These are phyloP conservation scores for Solidago caesia DNA, from an alignment of 129 eudicot genomes.

Conservation along the genomic window DNA sequence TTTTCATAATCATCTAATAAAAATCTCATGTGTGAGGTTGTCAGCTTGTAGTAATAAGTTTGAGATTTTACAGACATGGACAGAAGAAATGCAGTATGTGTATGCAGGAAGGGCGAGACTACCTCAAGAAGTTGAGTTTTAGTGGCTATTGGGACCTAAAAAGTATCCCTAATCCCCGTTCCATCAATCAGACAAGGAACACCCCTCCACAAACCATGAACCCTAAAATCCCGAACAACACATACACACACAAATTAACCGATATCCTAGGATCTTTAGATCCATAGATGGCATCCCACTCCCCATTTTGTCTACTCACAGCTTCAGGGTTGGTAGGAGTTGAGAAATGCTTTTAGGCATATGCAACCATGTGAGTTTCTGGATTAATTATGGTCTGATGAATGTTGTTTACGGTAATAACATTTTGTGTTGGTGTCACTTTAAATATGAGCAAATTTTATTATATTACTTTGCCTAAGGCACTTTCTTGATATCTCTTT, in stretches of 20 bases:
- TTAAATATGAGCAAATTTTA: background rate
- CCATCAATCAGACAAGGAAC: background rate
- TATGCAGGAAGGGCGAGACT: slow-evolving; percentile 65
- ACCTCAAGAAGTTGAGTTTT: slow-evolving; percentile 72
- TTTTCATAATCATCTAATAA: background rate
- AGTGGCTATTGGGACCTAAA: background rate
- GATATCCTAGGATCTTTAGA: background rate
- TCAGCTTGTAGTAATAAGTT: background rate
- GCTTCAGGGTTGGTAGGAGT: slow-evolving; percentile 15
- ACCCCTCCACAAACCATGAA: no score
- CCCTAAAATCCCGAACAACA: background rate
- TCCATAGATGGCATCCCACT: slow-evolving; percentile 6
- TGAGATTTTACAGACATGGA: slow-evolving; percentile 71
- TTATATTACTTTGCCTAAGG: no score
- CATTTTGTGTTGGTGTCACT: background rate
- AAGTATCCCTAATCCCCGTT: background rate
- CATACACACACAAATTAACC: background rate
- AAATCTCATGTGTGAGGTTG: background rate
- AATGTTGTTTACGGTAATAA: background rate
- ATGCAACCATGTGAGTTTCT: background rate
- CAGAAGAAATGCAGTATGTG: slow-evolving; percentile 85
- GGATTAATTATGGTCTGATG: background rate
- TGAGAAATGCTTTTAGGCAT: slow-evolving; percentile 1
- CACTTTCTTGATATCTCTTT: no score
- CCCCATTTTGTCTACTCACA: background rate